phyloP scores from a whole-genome alignment of 108 stramenopile species.

The Skeletonema menzelii region DNA sequence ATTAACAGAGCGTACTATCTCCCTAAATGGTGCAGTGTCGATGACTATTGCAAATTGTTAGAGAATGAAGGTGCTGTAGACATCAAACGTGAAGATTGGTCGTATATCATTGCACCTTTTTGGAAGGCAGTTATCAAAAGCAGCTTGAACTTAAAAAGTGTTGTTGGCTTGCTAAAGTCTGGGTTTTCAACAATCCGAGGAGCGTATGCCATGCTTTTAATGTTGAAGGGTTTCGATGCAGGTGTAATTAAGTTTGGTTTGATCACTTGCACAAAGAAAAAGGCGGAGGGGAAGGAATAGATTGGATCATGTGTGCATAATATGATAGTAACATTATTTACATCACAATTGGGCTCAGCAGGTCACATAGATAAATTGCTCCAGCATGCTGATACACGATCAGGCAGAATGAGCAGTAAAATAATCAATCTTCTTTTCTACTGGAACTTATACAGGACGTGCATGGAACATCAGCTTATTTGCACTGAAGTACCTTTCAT shows the following conservation, averaged over 20 bases:
- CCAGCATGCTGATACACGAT: no score
- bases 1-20: constrained; percentile 94
- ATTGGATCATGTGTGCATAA: neutral
- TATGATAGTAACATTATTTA: no score
- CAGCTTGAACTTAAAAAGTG: constrained; percentile 68
- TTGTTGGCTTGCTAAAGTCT: constrained; percentile 73
- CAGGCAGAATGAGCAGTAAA: no score
- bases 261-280: constrained; percentile 81
- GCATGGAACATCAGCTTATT: no score
- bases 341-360: no score
- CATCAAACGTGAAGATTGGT: constrained; percentile 86
- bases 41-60: constrained; percentile 78
- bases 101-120: constrained; percentile 91
- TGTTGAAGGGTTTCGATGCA: constrained; percentile 79
- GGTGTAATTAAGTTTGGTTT: constrained; percentile 91
- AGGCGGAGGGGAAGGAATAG: constrained; percentile 12
- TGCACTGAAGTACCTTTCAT: no score
- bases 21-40: constrained; percentile 86
- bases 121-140: constrained; percentile 94
- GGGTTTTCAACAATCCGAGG: constrained; percentile 82
- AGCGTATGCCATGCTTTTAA: constrained; percentile 88
- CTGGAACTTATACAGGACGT: no score
- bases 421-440: no score
- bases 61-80: constrained; percentile 69
- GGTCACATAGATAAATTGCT: no score